Evolutionary conservation across 805 yeast genomes (phyloP).

Genomic region (Candida maesae): DNA sequence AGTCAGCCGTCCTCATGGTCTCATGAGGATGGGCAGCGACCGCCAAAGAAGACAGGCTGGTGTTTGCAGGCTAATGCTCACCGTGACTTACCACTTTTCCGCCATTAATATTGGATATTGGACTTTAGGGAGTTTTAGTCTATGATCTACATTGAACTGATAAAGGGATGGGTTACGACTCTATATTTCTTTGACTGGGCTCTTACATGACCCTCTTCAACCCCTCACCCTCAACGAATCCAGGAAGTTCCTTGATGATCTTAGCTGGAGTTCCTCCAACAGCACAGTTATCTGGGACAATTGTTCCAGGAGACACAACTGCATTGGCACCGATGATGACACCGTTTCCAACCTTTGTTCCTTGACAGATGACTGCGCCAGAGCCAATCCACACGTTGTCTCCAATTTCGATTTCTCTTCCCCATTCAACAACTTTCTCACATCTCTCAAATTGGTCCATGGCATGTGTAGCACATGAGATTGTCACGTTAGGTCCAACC

Average conservation of each 20-base stretch:
- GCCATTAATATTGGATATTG: too few relatives aligned
- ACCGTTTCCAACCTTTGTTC: slow-evolving; percentile 61
- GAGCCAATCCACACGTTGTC: slow-evolving; percentile 69
- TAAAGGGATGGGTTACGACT: too few relatives aligned
- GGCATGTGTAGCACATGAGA: slow-evolving; percentile 65
- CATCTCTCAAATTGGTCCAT: slow-evolving; percentile 43
- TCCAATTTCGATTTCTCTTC: slow-evolving; percentile 55
- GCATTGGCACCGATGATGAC: slow-evolving; percentile 66
- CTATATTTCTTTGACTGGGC: too few relatives aligned
- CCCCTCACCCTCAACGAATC: slow-evolving; percentile 12
- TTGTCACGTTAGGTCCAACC: slow-evolving; percentile 60
- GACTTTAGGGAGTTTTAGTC: too few relatives aligned
- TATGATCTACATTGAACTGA: too few relatives aligned
- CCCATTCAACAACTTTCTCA: slow-evolving; percentile 41
- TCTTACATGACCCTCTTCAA: not conserved
- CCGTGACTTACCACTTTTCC: too few relatives aligned
- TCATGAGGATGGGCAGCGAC: too few relatives aligned
- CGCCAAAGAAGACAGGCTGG: too few relatives aligned
- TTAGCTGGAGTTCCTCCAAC: slow-evolving; percentile 65
- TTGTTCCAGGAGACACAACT: slow-evolving; percentile 47
- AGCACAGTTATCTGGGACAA: slow-evolving; percentile 50
- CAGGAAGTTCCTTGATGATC: slow-evolving; percentile 34
- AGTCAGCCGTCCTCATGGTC: too few relatives aligned
- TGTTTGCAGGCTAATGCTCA: too few relatives aligned
- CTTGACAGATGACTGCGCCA: slow-evolving; percentile 52